Base-by-base conservation (phyloP, 345 rosid species). In the Citrus mangshanensis region DNA sequence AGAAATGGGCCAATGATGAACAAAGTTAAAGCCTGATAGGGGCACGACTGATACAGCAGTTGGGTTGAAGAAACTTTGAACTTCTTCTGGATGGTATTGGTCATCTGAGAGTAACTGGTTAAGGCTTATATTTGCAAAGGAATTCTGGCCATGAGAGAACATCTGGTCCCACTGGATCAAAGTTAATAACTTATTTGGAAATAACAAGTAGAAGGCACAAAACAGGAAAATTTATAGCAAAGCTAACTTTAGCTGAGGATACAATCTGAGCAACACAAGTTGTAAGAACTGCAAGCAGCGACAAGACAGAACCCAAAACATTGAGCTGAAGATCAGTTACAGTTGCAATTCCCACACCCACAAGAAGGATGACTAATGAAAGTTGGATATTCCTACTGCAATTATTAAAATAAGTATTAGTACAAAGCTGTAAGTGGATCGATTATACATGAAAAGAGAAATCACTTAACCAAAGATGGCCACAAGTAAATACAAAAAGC, bases 261-360 rank as follows among this genome's bases (percentile, higher is more conserved):
- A 97, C 98, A 91, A 97, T 97, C 85, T 97, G 99, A 70, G 99
- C 99, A 77, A 97, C 84, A 56, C 99, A 97, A 28, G 99, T 97
- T 49, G 99, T 97, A 88, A 97, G 51, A 77, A 97, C 92, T 67
- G 99, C 98, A 66, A 97, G 93, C 79, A 97, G 77, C 49, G 99
- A 97, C 88, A 97, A 79, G 85, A 97, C 74, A 27, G 99, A 94
- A 72, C 99, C 99, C 84, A 94, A 83, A 82, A 88, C 86, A 86
- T 96, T 96, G 81, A 96, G 98, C 84, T 96, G 99, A 84, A 96
- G 93, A 92, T 97, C 99, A 55, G 99, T 97, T 66, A 97, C 96
- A 19, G 99, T 97, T 63, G 99, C 99, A 81, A 97, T 94, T 82
- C 98, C 99, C 85, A 97, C 99, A 84, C 99, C 99, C 74, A 94